Evolutionary conservation across 2,329 filamentous ascomycete species (phyloP), one percentile per base, ranked within the genome.

Genomic region (Davidsoniella neocaledoniae): DNA sequence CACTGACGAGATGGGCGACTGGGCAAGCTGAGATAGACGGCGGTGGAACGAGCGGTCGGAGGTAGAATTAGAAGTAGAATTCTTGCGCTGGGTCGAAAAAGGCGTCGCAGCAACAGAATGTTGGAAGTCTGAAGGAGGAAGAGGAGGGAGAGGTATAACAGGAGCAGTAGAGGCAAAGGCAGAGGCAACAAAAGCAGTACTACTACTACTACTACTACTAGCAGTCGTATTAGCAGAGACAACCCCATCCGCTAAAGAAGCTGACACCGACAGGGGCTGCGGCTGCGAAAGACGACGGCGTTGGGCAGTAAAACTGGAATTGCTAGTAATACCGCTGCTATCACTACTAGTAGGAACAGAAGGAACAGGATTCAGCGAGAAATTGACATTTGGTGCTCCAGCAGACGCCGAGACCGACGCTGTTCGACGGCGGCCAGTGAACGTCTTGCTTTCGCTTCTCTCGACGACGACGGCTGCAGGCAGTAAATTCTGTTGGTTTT

Each of bases 1-100:
- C 7, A 39, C 37, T n/a, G 45, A 23, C 17, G 45, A 25, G 23
- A 47, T 19, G 16, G 45, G 45, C 23, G 45, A 47, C 38, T 47
- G 45, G 40, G 45, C 33, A 16, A 47, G 33, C 17, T 37, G 16
- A 7, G 45, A 47, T 12, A 47, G 37, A 21, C 36, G 45, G 7
- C 45, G 45, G 21, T 43, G 42, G 16, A 26, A 43, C n/a, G 42
- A 43, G 26, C 12, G 40, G 23, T 23, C 17, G 7, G 40, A 23
- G 5, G 12, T n/a, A 29, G 21, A 29, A 43, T 33, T 33, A 4
- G 40, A 23, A 16, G 5, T n/a, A 43, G 21, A 29, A 43, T 33
- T 33, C 26, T 33, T 33, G 26, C 26, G 26, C 26, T 33, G 26
- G 7, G 26, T 25, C 23, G 23, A 43, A 43, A 19, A 26, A 29